Evolutionary conservation across 2,329 filamentous ascomycete genomes (phyloP).

Genomic region (Xylaria multiplex): DNA sequence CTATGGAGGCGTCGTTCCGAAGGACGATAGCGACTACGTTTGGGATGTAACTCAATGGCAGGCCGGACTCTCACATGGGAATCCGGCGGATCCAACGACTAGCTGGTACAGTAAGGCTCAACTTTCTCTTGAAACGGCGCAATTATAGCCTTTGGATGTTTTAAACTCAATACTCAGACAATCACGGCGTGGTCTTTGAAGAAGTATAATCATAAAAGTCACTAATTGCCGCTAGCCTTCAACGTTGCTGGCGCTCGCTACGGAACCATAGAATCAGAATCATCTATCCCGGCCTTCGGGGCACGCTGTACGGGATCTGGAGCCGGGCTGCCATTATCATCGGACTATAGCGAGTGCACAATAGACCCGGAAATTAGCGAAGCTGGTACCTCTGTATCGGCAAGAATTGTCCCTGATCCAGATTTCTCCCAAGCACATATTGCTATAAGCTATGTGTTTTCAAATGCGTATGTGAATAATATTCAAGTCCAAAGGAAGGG

Average conservation of each 20-base stretch:
- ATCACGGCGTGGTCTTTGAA: not conserved
- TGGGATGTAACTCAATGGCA: constrained; percentile 33
- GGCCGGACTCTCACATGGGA: constrained; percentile 35
- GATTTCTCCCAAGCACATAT: constrained; percentile 30
- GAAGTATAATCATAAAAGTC: not conserved
- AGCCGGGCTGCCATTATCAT: constrained; percentile 27
- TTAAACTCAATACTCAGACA: not conserved
- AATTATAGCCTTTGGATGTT: not conserved
- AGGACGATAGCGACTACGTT: constrained; percentile 11
- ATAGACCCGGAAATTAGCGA: constrained; percentile 10
- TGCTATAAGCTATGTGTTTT: constrained; percentile 30
- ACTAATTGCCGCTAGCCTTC: constrained; percentile 27
- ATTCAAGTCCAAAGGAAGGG: not conserved
- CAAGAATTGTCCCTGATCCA: constrained; percentile 25
- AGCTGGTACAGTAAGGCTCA: constrained; percentile 33
- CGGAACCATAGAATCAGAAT: constrained; percentile 2
- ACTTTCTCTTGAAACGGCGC: not conserved
- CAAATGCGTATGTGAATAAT: constrained; percentile 25
- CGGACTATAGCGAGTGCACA: constrained; percentile 27
- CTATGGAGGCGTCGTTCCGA: not conserved
- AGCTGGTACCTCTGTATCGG: constrained; percentile 18
- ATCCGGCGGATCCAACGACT: constrained; percentile 27
- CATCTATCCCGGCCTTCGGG: constrained; percentile 30
- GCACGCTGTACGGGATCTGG: constrained; percentile 26
- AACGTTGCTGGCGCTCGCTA: constrained; percentile 16